phyloP scores from a whole-genome alignment of 257 asterid genomes.

The Marsdenia floribunda region DNA sequence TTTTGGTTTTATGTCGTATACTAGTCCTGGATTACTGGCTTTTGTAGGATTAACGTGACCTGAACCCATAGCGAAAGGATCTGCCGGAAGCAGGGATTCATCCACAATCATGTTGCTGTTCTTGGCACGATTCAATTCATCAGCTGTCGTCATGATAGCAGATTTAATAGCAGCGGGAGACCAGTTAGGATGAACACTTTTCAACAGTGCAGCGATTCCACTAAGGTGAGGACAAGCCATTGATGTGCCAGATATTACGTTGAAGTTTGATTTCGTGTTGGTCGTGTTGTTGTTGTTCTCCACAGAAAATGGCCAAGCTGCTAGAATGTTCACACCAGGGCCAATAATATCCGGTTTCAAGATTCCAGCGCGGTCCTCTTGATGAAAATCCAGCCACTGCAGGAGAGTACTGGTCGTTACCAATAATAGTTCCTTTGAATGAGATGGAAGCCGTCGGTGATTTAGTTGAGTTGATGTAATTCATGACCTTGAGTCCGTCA shows the following conservation, averaged over 20 bases:
- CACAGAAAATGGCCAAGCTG: conserved; percentile 35
- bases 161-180: conserved; percentile 47
- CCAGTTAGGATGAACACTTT: conserved; percentile 42
- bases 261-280: conserved; percentile 32
- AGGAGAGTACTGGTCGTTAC: conserved; percentile 5
- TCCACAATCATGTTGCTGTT: conserved; percentile 24
- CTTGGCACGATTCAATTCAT: conserved; percentile 22
- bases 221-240: conserved; percentile 51
- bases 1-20: conserved; percentile 37
- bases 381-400: conserved; percentile 20
- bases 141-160: conserved; percentile 54
- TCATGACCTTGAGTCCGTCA: conserved; percentile 1
- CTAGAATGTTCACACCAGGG: conserved; percentile 43
- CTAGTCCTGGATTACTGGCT: conserved; percentile 45
- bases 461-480: conserved; percentile 7
- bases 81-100: conserved; percentile 24
- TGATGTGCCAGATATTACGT: conserved; percentile 43
- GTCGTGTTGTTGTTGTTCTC: conserved; percentile 27
- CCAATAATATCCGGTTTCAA: conserved; percentile 60
- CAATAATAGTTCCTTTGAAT: conserved; percentile 16
- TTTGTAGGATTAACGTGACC: conserved; percentile 47
- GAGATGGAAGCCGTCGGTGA: conserved; percentile 9
- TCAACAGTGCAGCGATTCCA: conserved; percentile 40
- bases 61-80: conserved; percentile 33
- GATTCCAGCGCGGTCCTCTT: conserved; percentile 44